Conservation (phyloP, 169 alveolate species). For the Amoebophrya sp. region DNA sequence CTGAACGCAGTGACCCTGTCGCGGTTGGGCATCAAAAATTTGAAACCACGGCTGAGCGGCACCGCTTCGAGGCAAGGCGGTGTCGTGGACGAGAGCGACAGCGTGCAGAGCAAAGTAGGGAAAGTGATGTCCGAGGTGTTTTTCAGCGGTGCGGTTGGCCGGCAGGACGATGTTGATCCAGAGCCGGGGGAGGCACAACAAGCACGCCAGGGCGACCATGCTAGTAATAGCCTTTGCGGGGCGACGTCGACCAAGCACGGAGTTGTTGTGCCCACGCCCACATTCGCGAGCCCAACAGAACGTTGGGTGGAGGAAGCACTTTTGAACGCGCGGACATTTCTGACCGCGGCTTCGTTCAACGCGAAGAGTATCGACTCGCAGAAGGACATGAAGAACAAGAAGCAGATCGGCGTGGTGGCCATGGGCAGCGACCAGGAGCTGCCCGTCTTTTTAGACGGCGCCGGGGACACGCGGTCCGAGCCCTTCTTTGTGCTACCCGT, state of each 20-base stretch:
- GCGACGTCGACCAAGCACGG: no score
- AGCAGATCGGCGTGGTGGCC: conserved; percentile 11
- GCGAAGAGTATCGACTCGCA: background rate
- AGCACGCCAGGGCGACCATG: no score
- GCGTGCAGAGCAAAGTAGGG: no score
- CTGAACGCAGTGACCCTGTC: background rate
- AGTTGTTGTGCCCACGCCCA: no score
- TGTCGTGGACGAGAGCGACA: no score
- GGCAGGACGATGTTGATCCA: no score
- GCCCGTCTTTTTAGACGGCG: background rate
- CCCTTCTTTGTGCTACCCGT: background rate
- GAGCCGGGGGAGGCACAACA: no score
- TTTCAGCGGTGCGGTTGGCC: no score
- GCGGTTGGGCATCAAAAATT: background rate
- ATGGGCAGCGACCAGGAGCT: background rate
- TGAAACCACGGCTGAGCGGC: no score
- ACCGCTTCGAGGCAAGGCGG: no score
- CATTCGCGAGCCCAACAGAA: background rate
- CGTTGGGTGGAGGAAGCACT: conserved; percentile 4
- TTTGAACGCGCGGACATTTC: background rate
- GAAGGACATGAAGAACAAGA: background rate
- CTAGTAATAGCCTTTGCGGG: no score
- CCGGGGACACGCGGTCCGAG: background rate
- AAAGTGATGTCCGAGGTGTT: no score
- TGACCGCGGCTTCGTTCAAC: background rate